Base-by-base conservation (phyloP, 257 asterid species). In the Plectranthus barbatus region DNA sequence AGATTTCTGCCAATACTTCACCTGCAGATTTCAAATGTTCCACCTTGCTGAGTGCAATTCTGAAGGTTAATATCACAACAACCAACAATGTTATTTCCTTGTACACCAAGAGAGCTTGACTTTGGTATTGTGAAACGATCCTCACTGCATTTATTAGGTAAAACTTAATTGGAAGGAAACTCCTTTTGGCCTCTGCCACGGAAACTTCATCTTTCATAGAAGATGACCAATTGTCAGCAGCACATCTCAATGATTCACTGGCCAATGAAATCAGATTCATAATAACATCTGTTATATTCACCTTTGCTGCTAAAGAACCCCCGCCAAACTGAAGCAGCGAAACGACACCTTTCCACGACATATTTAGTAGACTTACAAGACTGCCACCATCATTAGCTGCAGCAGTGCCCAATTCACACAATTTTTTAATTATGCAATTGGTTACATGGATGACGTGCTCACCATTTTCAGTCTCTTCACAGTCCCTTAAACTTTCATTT, bases 331-430 rank as follows among this genome's bases (percentile, higher is more conserved):
- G 99, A 81, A 90, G 97, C 76, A 93, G 67, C 46, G 89, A 76
- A 61, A 87, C 90, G 58, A 93, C 96, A 67, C 97, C 95, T 90
- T 90, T 93, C 99, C 99, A 90, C 17, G 97, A 87, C 74, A 76
- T 53, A 79, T 93, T 89, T 56, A 93, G 86, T 60, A 93, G 72
- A 76, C 87, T 78, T 56, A 87, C 99, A 24, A 90, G 94, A 73
- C 74, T 81, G 68, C 99, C 99, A 33, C 99, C 99, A 71, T 82
- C 89, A 75, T 82, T 87, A 70, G 97, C 99, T 64, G 96, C 99
- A 72, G 79, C 77, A 53, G 82, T 76, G 39, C 99, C 99, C 79
- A 93, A 72, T 70, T 87, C 96, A 69, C 99, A 80, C 24, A 93
- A 74, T 70, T 76, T 87, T 70, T 82, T 86, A 18, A 90, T 53